Conservation (phyloP, 345 rosid genomes). For the Psidium guajava region DNA sequence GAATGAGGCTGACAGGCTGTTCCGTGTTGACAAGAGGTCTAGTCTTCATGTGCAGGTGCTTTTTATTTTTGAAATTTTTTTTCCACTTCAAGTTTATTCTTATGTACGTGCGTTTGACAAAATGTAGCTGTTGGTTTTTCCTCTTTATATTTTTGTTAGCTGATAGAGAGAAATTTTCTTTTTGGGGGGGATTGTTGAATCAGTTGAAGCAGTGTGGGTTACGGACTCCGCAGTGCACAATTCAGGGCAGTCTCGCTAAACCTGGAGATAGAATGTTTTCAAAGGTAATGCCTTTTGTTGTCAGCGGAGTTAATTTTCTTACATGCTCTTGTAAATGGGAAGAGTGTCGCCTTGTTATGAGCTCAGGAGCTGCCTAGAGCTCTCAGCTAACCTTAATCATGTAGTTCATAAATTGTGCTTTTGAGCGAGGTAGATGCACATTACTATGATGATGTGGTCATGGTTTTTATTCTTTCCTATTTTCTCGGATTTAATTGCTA, state of each 20-base stretch:
- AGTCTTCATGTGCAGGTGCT: slow-evolving; percentile 86
- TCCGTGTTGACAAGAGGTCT: slow-evolving; percentile 48
- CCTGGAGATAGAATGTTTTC: slow-evolving; percentile 36
- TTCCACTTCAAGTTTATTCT: neutral
- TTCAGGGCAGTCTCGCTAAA: slow-evolving; percentile 64
- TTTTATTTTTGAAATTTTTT: neutral
- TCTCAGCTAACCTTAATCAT: neutral
- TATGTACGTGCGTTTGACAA: neutral
- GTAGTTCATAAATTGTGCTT: neutral
- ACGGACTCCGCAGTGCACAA: slow-evolving; percentile 85
- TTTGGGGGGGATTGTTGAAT: neutral
- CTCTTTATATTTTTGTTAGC: neutral
- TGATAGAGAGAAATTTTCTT: neutral
- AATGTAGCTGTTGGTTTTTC: neutral
- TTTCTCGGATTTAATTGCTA: neutral
- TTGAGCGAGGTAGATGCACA: neutral
- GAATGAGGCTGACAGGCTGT: slow-evolving; percentile 11
- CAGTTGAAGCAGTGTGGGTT: slow-evolving; percentile 80
- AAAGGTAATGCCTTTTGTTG: slow-evolving; percentile 25
- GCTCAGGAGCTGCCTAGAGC: neutral
- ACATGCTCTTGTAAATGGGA: neutral
- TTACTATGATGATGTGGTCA: neutral
- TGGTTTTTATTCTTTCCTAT: too few species aligned
- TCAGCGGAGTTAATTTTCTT: neutral
- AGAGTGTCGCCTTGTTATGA: neutral